Evolutionary conservation across 2,329 filamentous ascomycete genomes (phyloP).

Genomic region (Myriosclerotinia curreyana): DNA sequence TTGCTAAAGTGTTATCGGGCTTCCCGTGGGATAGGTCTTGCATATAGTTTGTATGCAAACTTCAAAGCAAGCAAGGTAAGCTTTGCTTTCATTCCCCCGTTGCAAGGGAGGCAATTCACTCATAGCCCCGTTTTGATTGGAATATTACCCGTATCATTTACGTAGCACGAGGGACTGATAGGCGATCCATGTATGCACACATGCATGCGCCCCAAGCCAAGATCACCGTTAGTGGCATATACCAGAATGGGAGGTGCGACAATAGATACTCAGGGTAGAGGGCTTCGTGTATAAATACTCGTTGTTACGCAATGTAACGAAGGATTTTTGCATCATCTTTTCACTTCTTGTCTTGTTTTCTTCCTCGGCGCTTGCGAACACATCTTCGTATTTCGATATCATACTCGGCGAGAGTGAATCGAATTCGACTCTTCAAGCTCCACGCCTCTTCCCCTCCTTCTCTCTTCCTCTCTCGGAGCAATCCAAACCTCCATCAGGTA

Average conservation of each 20-base stretch:
- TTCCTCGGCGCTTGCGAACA: not conserved
- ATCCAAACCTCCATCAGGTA: not conserved
- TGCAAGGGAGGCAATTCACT: not conserved
- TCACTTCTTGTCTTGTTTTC: not conserved
- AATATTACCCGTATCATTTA: slow-evolving; percentile 13
- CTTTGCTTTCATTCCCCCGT: not conserved
- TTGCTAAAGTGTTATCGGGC: not conserved
- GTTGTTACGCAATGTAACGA: slow-evolving; percentile 1
- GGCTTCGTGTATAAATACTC: slow-evolving; percentile 11
- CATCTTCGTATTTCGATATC: not conserved
- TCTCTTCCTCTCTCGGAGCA: not conserved
- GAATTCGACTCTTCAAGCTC: not conserved
- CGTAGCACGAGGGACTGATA: slow-evolving; percentile 4
- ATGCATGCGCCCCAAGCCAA: not conserved
- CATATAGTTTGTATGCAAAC: too few species aligned
- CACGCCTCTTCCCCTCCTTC: not conserved
- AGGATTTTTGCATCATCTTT: not conserved
- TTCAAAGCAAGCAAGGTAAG: not conserved
- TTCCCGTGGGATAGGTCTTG: not conserved
- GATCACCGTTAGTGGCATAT: not conserved
- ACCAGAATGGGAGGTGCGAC: slow-evolving; percentile 4
- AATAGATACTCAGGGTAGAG: slow-evolving; percentile 1
- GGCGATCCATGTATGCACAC: not conserved
- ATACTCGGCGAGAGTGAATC: slow-evolving; percentile 9
- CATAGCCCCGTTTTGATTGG: not conserved